Evolutionary conservation across 805 yeast species (phyloP), one percentile per base, ranked within the genome.

Genomic region (Lipomyces spencermartinsiae): DNA sequence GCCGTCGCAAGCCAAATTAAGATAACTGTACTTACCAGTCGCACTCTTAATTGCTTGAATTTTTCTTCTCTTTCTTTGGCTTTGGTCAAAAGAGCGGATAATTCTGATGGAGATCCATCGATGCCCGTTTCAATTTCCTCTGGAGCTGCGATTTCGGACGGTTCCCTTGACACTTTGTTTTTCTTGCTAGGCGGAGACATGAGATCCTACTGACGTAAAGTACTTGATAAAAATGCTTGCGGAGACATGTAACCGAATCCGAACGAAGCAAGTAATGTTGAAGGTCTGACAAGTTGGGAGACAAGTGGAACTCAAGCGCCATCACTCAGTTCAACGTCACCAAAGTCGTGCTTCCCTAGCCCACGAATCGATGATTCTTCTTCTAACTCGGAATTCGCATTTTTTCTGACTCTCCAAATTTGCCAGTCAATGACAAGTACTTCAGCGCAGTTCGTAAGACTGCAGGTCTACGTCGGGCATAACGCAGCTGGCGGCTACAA

Each of bases 41-140:
- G 46, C 64, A 63, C 53, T 25, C 57, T 65, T n/a, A 68, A 59
- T 34, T 65, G 62, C 39, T 59, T 56, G 57, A 68, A 68, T 43
- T 63, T 65, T 49, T 62, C 69, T 19, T 37, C 58, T 33, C 71
- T 57, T 6, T 39, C 66, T 34, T 56, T 61, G 5, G 65, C 66
- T 33, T 62, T 67, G 34, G 54, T 51, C 16, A 29, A 58, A 16
- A 59, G 22, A 53, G 46, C 64, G 22, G 51, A 37, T 9, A 6
- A 43, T 12, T 33, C 61, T 7, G 63, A 22, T 9, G 29, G 1
- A 10, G 3, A 16, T 3, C 19, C 22, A 19, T 16, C 49, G 4
- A 16, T 22, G n/a, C 0, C 22, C n/a, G n/a, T 9, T 6, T 43
- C 49, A n/a, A 9, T n/a, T 22, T n/a, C 22, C 16, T n/a, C n/a